Evolutionary conservation across 2,329 filamentous ascomycete species (phyloP).

Genomic region (Neoascochyta sp.): DNA sequence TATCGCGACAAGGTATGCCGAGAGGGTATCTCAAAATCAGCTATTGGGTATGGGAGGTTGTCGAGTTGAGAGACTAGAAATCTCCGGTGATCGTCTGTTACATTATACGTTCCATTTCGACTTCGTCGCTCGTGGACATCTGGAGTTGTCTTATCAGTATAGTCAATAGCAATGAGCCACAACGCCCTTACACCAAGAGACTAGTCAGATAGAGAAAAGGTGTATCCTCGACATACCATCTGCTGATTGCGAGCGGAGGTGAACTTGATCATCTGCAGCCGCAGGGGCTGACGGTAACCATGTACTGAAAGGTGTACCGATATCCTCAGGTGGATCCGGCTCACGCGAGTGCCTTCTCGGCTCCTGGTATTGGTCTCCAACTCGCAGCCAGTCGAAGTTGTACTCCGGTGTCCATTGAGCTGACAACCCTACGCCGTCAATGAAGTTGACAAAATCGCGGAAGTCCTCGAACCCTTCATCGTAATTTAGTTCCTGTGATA

Average conservation of each 20-base stretch:
- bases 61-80: slow-evolving; percentile 18
- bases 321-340: slow-evolving; percentile 21
- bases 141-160: slow-evolving; percentile 1
- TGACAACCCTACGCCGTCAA: slow-evolving; percentile 30
- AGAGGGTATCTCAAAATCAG: slow-evolving; percentile 28
- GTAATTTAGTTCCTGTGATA: slow-evolving; percentile 7
- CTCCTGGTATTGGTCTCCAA: slow-evolving; percentile 16
- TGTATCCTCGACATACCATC: slow-evolving; percentile 11
- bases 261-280: slow-evolving; percentile 26
- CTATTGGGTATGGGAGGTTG: slow-evolving; percentile 18
- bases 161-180: too few species aligned
- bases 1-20: slow-evolving; percentile 30
- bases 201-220: too few species aligned
- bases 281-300: slow-evolving; percentile 30
- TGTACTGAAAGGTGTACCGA: slow-evolving; percentile 29
- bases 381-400: slow-evolving; percentile 26
- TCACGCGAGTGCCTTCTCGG: slow-evolving; percentile 19
- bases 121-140: slow-evolving; percentile 16
- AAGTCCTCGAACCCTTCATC: slow-evolving; percentile 30
- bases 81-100: slow-evolving; percentile 26
- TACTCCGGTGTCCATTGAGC: slow-evolving; percentile 33
- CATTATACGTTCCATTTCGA: slow-evolving; percentile 20
- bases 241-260: slow-evolving; percentile 17
- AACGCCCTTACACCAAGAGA: too few species aligned
- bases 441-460: slow-evolving; percentile 32